Percentiles rank a stretch among this genome's conserved stretches.
Evolutionary conservation across 208 protist genomes (phyloP).

Genomic region (Acanthamoeba culbertsoni): DNA sequence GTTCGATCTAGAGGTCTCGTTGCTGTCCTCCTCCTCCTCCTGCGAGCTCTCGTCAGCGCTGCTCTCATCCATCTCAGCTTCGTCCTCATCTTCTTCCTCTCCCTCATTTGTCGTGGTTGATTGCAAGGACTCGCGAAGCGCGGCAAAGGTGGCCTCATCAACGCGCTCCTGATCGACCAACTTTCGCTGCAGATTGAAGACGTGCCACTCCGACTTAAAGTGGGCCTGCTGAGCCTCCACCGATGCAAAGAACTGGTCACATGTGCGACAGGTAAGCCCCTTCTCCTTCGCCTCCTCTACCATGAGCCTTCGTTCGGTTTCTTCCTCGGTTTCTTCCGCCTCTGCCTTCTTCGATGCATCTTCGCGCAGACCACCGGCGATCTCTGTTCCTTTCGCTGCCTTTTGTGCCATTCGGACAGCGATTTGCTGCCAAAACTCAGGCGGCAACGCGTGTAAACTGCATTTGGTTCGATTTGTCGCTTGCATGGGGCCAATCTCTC

Average conservation of each 20-base stretch:
- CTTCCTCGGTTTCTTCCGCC: background rate
- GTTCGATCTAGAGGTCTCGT: background rate
- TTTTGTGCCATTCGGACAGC: background rate
- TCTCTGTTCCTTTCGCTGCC: background rate
- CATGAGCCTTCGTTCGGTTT: background rate
- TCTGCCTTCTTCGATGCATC: background rate
- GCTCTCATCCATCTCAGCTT: background rate
- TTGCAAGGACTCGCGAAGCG: background rate
- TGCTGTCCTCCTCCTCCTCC: background rate
- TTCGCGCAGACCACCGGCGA: background rate
- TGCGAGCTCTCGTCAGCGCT: background rate
- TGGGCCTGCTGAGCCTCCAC: slow-evolving; percentile 6
- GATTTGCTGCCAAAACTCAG: background rate
- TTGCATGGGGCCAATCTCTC: background rate
- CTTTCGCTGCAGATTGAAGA: slow-evolving; percentile 19
- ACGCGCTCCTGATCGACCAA: background rate
- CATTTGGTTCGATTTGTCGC: background rate
- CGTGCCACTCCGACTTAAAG: slow-evolving; percentile 34
- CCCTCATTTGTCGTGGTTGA: background rate
- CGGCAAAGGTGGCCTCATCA: background rate
- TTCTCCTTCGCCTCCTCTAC: background rate
- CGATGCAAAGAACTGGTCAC: background rate
- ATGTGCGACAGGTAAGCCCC: slow-evolving; percentile 5
- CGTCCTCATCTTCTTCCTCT: background rate
- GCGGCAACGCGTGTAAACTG: background rate